Evolutionary conservation across 257 asterid genomes (phyloP).

Genomic region (Fraxinus excelsior): DNA sequence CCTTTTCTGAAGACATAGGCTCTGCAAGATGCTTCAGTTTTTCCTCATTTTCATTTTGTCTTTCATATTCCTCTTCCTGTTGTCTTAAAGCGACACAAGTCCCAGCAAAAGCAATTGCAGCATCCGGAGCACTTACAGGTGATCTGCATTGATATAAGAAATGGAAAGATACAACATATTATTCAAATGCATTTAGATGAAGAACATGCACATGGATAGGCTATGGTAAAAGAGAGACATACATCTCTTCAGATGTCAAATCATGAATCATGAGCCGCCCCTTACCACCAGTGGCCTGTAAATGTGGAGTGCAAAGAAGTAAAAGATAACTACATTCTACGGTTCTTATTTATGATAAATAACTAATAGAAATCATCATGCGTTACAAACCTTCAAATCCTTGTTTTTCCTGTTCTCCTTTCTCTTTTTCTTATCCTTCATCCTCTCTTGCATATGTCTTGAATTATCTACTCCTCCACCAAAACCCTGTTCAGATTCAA

Average conservation of each 20-base stretch:
- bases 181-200: slow-evolving; percentile 6
- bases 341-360: slow-evolving; percentile 19
- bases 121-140: slow-evolving; percentile 42
- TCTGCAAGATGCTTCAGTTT: slow-evolving; percentile 72
- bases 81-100: slow-evolving; percentile 46
- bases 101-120: slow-evolving; percentile 43
- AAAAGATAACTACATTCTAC: slow-evolving; percentile 19
- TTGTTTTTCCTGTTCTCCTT: slow-evolving; percentile 68
- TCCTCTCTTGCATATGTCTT: slow-evolving; percentile 61
- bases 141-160: slow-evolving; percentile 57
- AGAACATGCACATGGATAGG: slow-evolving; percentile 15
- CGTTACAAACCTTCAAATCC: slow-evolving; percentile 74
- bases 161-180: background rate
- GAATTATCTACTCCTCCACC: slow-evolving; percentile 32
- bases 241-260: slow-evolving; percentile 66
- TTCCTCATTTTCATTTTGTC: slow-evolving; percentile 90
- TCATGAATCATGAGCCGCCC: slow-evolving; percentile 43
- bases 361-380: background rate
- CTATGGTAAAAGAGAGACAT: slow-evolving; percentile 30
- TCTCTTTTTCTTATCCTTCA: slow-evolving; percentile 76
- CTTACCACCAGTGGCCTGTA: slow-evolving; percentile 49
- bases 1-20: slow-evolving; percentile 49
- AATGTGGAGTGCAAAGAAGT: slow-evolving; percentile 31
- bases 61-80: slow-evolving; percentile 82
- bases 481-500: slow-evolving; percentile 20